Evolutionary conservation across 495 filamentous ascomycete genomes (phyloP), one percentile per base, ranked within the genome.

Genomic region (Penicillium bovifimosum): DNA sequence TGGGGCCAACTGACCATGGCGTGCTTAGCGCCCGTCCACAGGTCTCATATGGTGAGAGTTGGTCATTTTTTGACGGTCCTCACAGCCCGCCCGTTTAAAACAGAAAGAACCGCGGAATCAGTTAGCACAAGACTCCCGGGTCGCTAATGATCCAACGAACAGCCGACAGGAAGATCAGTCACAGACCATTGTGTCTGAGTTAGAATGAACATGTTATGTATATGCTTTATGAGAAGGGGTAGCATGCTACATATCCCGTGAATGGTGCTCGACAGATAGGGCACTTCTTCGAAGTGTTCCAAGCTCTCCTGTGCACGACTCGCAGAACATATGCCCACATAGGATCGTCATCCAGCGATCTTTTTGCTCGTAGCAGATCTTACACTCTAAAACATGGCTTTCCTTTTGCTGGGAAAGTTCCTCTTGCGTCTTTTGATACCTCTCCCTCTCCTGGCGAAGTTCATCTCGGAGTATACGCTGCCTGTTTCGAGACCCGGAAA

Each of bases 371-470:
- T 41, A 41, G 11, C 13, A 41, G 24, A 41, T 28, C 40, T 41
- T 41, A 6, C 9, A 39, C 36, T 18, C 36, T 13, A 39, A 39
- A 20, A 20, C 4, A 39, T 4, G 17, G 3, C 36, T 39, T 39
- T 18, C 36, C 16, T 17, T 39, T 39, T 39, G 8, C 2, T 17
- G 9, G 4, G 36, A 39, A 39, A 20, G 17, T 10, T 50, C 40
- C 47, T 26, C 39, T 38, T 49, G 10, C 31, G 39, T 29, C 31
- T 54, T 43, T 44, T 43, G 14, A 27, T 54, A 24, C 44, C 9
- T 43, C 44, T 54, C 39, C 32, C 38, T 54, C 52, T 54, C 52
- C 39, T 36, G 32, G 29, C 14, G 24, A 54, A 43, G 44, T 54
- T 54, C 16, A 54, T 40, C 45, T 43, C 16, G 24, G 48, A 38